These are phyloP conservation scores for Plasmodium blacklocki DNA, from an alignment of 169 alveolate species.

Conservation along the genomic window DNA sequence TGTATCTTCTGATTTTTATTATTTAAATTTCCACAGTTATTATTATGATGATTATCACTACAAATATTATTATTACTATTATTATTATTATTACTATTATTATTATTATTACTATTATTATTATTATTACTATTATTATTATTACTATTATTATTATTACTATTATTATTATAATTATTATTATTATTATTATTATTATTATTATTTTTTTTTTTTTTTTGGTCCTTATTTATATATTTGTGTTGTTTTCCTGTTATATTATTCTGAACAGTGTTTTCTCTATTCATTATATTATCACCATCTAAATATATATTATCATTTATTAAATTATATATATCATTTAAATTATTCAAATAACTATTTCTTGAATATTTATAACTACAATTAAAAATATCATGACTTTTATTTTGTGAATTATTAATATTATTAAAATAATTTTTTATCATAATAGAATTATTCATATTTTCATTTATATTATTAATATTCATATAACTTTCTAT, in stretches of 20 bases:
- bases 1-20: slow-evolving; percentile 3
- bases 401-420: not conserved
- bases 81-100: no score
- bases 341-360: slow-evolving; percentile 24
- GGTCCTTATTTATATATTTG: no score
- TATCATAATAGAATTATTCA: not conserved
- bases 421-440: not conserved
- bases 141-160: no score
- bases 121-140: no score
- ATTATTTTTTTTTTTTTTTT: no score
- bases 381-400: slow-evolving; percentile 15
- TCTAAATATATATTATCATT: slow-evolving; percentile 44
- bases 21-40: no score
- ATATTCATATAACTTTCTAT: slow-evolving; percentile 38
- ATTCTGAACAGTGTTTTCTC: not conserved
- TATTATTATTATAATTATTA: no score
- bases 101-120: no score
- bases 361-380: slow-evolving; percentile 28
- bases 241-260: no score
- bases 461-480: slow-evolving; percentile 1
- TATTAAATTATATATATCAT: slow-evolving; percentile 43
- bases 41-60: no score
- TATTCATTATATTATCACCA: not conserved
- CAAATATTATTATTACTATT: no score
- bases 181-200: no score